Evolutionary conservation across 1,284 basidiomycete genomes (phyloP).

Genomic region (Coniferiporia sulphurascens): DNA sequence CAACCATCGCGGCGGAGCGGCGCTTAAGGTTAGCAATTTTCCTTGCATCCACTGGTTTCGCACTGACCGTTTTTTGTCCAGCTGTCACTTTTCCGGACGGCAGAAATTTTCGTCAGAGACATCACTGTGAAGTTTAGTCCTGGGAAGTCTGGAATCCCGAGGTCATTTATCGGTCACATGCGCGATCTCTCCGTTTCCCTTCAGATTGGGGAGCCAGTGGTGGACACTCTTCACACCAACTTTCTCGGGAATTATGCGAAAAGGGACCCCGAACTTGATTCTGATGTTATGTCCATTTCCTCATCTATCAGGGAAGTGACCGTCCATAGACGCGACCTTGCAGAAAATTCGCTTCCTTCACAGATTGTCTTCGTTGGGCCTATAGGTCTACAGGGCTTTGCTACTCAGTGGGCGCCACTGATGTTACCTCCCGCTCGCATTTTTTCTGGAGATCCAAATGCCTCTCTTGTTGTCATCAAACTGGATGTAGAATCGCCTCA

Average conservation of each 20-base stretch:
- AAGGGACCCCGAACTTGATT: constrained; percentile 33
- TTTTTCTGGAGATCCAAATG: constrained; percentile 54
- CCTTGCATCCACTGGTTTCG: not conserved
- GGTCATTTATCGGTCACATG: constrained; percentile 3
- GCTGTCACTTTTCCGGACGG: constrained; percentile 13
- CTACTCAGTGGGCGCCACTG: constrained; percentile 56
- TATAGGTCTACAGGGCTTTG: constrained; percentile 39
- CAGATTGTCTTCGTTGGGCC: constrained; percentile 43
- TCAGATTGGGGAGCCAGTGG: constrained; percentile 43
- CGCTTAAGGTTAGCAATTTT: not conserved
- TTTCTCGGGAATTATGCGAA: constrained; percentile 43
- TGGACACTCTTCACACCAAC: constrained; percentile 42
- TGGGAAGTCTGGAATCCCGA: not conserved
- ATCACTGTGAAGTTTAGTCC: constrained; percentile 1
- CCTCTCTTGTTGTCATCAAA: constrained; percentile 49
- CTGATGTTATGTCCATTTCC: constrained; percentile 44
- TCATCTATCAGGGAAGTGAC: constrained; percentile 36
- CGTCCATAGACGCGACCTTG: constrained; percentile 25
- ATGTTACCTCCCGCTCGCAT: constrained; percentile 46
- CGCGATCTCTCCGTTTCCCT: not conserved
- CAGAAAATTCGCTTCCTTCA: constrained; percentile 22
- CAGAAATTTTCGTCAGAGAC: constrained; percentile 15
- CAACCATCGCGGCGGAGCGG: not conserved
- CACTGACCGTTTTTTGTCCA: not conserved
- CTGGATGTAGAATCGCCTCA: constrained; percentile 43